Conservation (phyloP, 2,329 filamentous ascomycete species). For the Talaromyces sp. region DNA sequence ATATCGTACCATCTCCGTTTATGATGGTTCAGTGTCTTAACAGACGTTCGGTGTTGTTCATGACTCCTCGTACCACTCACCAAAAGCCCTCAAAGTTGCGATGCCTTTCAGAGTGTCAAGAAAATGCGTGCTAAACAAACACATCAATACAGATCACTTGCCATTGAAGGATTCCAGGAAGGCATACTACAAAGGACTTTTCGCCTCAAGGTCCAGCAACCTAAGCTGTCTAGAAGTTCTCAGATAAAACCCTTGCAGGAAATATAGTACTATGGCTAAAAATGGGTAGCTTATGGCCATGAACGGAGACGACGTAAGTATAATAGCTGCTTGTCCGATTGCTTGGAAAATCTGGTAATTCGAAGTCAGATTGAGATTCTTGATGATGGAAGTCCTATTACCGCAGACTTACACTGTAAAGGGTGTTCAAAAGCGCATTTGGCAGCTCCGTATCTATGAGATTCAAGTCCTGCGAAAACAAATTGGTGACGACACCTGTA, state of each 20-base stretch:
- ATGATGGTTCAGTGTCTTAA: neutral
- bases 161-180: neutral
- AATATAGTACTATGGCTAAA: slow-evolving; percentile 40
- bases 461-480: slow-evolving; percentile 46
- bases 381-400: neutral
- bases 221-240: slow-evolving; percentile 61
- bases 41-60: neutral
- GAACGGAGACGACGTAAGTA: slow-evolving; percentile 28
- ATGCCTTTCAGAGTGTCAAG: slow-evolving; percentile 55
- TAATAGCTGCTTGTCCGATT: slow-evolving; percentile 28
- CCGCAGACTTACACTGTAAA: neutral
- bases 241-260: slow-evolving; percentile 59
- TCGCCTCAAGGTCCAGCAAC: slow-evolving; percentile 61
- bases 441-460: slow-evolving; percentile 48
- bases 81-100: slow-evolving; percentile 57
- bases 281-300: slow-evolving; percentile 26
- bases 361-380: slow-evolving; percentile 3
- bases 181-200: slow-evolving; percentile 50
- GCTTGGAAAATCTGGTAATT: slow-evolving; percentile 23
- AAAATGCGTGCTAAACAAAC: slow-evolving; percentile 15
- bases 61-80: slow-evolving; percentile 23
- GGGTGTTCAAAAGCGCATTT: slow-evolving; percentile 39
- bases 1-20: neutral
- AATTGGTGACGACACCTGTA: slow-evolving; percentile 43
- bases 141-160: neutral